Base-by-base conservation (phyloP, 805 yeast species). In the Ogataea ramenticola region DNA sequence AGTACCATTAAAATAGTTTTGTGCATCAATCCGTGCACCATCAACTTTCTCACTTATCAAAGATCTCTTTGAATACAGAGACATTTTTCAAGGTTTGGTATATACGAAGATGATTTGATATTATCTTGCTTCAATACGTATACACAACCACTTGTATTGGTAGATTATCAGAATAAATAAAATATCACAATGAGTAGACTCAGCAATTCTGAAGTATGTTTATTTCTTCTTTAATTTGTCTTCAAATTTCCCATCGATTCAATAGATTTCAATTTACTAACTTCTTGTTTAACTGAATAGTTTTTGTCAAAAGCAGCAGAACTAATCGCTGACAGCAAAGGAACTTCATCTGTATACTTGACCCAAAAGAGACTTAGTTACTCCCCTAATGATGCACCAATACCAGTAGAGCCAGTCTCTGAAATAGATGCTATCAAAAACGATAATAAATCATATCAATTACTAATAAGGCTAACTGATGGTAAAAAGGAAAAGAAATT, bases 381-480 rank as follows among this genome's bases (percentile, higher is more conserved):
- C 17, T 44, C 41, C 24, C 44, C 41, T 41, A 42, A 17, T n/a
- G 4, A 3, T 4, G 16, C 31, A 3, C 12, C 3, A 12, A 26
- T 37, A 3, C 33, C 40, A 3, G 40, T 37, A 11, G 40, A 37
- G 8, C 16, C 20, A 15, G 47, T 41, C 30, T n/a, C 35, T 12
- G 24, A 26, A 5, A 14, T 32, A 4, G 36, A 30, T 21, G 31
- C 7, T 8, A 38, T n/a, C n/a, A n/a, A n/a, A n/a, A n/a, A 15
- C 7, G 27, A 35, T 36, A n/a, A 21, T 19, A 38, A 46, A 33
- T 63, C 72, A 39, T 86, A 79, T 54, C 75, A 86, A 7, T 65
- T 89, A 2, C 64, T 89, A 39, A 72, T 89, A 49, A 75, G 96
- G 60, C 75, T 85, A 42, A 67, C 86, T 0, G 72, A 78, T 61